Evolutionary conservation across 192 early-diverging fungal species (phyloP), one percentile per base, ranked within the genome.

Genomic region (Coemansia sp.): DNA sequence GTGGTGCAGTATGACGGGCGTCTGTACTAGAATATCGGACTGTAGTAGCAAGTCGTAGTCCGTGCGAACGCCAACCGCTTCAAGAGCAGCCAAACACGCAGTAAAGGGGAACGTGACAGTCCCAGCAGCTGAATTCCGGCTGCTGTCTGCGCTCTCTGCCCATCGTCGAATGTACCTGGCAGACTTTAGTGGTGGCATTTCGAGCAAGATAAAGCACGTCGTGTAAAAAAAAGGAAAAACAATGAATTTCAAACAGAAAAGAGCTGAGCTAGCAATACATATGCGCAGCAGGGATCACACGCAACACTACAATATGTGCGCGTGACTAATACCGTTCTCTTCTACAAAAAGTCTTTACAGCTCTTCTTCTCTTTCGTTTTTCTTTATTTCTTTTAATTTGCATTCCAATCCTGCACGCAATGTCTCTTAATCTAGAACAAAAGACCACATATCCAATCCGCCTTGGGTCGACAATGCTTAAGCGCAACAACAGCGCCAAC

Each of bases 351-450:
- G 36, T 10, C 10, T 38, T 76, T 49, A 38, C 11, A 12, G 31
- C 16, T 8, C 38, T 22, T 18, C 36, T 52, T 47, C 11, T 40
- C 34, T 22, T 38, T 55, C 44, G 18, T 52, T 50, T 66, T 29
- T 13, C 7, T 22, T 49, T n/a, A 11, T 22, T 20, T 39, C 38
- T 50, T 31, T 39, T 47, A n/a, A 16, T 41, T 16, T 47, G 29
- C 22, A 65, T 65, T 52, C 8, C 16, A 47, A 61, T 44, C 18
- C 34, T 16, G 50, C 34, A 75, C 53, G 29, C 31, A 60, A 83
- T 83, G 81, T 73, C 81, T 41, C 72, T 83, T 44, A 83, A 83
- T 62, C 61, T 83, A 33, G 81, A 83, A 24, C 70, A 78, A 62
- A 68, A 64, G 43, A 73, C 65, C 29, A 79, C 76, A 34, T 83